Conservation (phyloP, 306 rosid genomes). For the Echinosophora koreensis region DNA sequence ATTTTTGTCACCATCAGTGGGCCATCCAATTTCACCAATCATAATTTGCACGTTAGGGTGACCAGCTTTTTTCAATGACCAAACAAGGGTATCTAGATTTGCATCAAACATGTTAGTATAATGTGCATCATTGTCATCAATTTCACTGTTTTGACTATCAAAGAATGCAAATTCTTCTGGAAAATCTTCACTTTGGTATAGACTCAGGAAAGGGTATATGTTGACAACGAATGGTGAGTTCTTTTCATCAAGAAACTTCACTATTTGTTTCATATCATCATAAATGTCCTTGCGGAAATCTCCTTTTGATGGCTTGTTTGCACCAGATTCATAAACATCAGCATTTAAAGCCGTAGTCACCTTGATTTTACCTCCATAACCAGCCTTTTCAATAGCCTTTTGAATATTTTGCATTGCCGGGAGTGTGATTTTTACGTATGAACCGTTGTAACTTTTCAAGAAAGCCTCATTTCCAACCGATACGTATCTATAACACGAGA, state of each 20-base stretch:
- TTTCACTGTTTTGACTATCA: constrained; percentile 36
- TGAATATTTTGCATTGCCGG: constrained; percentile 85
- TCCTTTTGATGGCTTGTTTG: constrained; percentile 73
- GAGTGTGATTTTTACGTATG: constrained; percentile 40
- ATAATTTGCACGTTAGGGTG: constrained; percentile 50
- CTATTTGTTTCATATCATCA: constrained; percentile 53
- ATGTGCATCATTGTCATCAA: constrained; percentile 48
- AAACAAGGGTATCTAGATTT: constrained; percentile 67
- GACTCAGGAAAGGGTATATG: constrained; percentile 84
- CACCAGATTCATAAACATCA: constrained; percentile 68
- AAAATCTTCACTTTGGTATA: constrained; percentile 56
- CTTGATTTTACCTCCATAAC: constrained; percentile 62
- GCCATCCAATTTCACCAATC: constrained; percentile 94
- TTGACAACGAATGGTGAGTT: constrained; percentile 73
- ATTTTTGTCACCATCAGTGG: constrained; percentile 67
- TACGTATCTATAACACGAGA: constrained; percentile 58
- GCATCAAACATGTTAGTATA: constrained; percentile 81
- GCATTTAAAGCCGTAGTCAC: constrained; percentile 74
- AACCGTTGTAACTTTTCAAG: constrained; percentile 67
- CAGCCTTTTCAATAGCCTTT: constrained; percentile 66
- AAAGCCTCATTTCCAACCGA: constrained; percentile 90
- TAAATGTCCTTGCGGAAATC: constrained; percentile 57
- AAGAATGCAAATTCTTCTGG: constrained; percentile 73
- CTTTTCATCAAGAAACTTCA: constrained; percentile 51
- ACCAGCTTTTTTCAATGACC: constrained; percentile 62